A percentile compares a stretch with the other conserved stretches of the same genome.
phyloP scores from a whole-genome alignment of 352 stramenopile species.

The Peronospora belbahrii region DNA sequence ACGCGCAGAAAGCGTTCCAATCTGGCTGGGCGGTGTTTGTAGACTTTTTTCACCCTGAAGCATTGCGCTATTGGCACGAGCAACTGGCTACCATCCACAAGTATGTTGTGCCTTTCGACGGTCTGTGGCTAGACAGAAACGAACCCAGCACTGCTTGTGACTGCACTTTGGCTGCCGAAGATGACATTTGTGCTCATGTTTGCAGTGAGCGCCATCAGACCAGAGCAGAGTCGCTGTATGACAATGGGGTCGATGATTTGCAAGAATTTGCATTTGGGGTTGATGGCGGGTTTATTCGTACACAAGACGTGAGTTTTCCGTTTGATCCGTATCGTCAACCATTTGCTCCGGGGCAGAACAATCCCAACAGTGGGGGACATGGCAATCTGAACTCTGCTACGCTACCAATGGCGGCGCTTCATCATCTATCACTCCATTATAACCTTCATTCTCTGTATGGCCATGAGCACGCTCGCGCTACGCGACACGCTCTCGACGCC shows the following conservation, averaged over 20 bases:
- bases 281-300: constrained; percentile 50
- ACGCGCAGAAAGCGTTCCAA: constrained; percentile 61
- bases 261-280: constrained; percentile 10
- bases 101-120: constrained; percentile 58
- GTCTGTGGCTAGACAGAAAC: constrained; percentile 82
- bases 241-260: not conserved
- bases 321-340: constrained; percentile 80
- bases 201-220: constrained; percentile 7
- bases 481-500: constrained; percentile 33
- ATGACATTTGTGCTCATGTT: constrained; percentile 28
- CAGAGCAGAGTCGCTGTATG: not conserved
- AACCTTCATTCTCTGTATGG: constrained; percentile 85
- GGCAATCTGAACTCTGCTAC: constrained; percentile 77
- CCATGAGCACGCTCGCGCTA: constrained; percentile 48
- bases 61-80: constrained; percentile 58
- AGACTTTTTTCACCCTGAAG: constrained; percentile 80
- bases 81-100: constrained; percentile 56
- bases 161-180: constrained; percentile 26
- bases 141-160: constrained; percentile 72
- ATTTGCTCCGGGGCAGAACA: constrained; percentile 57
- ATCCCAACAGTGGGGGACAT: constrained; percentile 25
- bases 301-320: constrained; percentile 57
- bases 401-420: constrained; percentile 61
- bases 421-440: constrained; percentile 72
- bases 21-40: constrained; percentile 65